Evolutionary conservation across 2,329 filamentous ascomycete species (phyloP).

Genomic region (Zasmidium cellare): DNA sequence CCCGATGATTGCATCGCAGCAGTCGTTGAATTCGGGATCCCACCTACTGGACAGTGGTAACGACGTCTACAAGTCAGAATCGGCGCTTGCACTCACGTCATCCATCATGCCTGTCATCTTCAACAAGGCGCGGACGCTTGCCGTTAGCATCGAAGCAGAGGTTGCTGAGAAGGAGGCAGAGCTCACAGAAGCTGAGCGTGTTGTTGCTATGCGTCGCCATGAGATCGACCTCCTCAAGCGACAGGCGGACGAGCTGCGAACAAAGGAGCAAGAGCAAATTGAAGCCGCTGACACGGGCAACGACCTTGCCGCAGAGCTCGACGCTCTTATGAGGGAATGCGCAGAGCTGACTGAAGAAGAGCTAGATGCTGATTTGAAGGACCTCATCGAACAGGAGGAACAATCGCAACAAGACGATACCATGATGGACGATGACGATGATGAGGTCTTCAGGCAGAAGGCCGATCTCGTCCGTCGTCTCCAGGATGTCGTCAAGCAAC

Average conservation of each 20-base stretch:
- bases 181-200: slow-evolving; percentile 47
- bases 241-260: slow-evolving; percentile 50
- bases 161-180: slow-evolving; percentile 68
- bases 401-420: slow-evolving; percentile 34
- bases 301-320: slow-evolving; percentile 33
- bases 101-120: slow-evolving; percentile 59
- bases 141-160: slow-evolving; percentile 67
- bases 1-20: slow-evolving; percentile 23
- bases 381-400: slow-evolving; percentile 29
- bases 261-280: slow-evolving; percentile 56
- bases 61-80: slow-evolving; percentile 44
- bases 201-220: slow-evolving; percentile 60
- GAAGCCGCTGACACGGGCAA: slow-evolving; percentile 38
- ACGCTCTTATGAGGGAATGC: slow-evolving; percentile 43
- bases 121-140: slow-evolving; percentile 45
- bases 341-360: slow-evolving; percentile 47
- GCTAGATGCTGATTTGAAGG: slow-evolving; percentile 40
- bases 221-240: slow-evolving; percentile 64
- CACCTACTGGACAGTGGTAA: slow-evolving; percentile 17
- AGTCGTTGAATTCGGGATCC: slow-evolving; percentile 13
- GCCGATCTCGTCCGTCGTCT: slow-evolving; percentile 61
- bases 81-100: slow-evolving; percentile 61
- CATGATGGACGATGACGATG: slow-evolving; percentile 25
- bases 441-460: slow-evolving; percentile 54
- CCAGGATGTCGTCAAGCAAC: slow-evolving; percentile 55